Evolutionary conservation across 2,329 filamentous ascomycete genomes (phyloP).

Genomic region (Ciborinia camelliae): DNA sequence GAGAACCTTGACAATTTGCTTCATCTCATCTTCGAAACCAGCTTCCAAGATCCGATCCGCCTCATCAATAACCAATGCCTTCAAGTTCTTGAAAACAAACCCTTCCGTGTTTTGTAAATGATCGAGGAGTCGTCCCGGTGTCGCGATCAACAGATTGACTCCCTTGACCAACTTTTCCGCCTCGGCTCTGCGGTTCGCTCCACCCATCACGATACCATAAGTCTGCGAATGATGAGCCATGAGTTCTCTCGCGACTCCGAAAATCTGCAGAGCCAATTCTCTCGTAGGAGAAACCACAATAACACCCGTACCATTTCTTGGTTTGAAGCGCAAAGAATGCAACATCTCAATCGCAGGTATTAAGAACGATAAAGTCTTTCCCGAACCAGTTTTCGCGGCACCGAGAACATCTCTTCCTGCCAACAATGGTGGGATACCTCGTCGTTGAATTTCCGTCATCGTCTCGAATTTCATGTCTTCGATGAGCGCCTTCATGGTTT

Average conservation of each 20-base stretch:
- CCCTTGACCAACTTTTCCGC: slow-evolving; percentile 92
- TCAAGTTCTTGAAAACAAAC: slow-evolving; percentile 89
- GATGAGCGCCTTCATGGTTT: slow-evolving; percentile 78
- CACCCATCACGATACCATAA: slow-evolving; percentile 93
- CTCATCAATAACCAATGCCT: slow-evolving; percentile 91
- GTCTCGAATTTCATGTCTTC: slow-evolving; percentile 87
- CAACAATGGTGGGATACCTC: slow-evolving; percentile 81
- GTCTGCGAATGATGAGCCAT: slow-evolving; percentile 94
- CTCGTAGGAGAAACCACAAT: slow-evolving; percentile 90
- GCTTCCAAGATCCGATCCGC: slow-evolving; percentile 95
- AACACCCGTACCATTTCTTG: slow-evolving; percentile 87
- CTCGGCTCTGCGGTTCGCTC: slow-evolving; percentile 85
- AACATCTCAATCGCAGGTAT: slow-evolving; percentile 95
- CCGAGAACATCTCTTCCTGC: slow-evolving; percentile 91
- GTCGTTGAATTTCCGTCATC: slow-evolving; percentile 93
- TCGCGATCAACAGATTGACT: slow-evolving; percentile 91
- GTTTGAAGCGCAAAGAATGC: slow-evolving; percentile 86
- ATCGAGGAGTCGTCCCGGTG: slow-evolving; percentile 86
- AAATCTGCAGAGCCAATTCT: slow-evolving; percentile 93
- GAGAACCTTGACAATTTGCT: slow-evolving; percentile 91
- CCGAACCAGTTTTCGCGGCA: slow-evolving; percentile 92
- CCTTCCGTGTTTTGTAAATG: slow-evolving; percentile 89
- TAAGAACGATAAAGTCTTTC: slow-evolving; percentile 92
- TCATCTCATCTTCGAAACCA: slow-evolving; percentile 98
- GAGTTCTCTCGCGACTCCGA: slow-evolving; percentile 88